A percentile compares a stretch with the other conserved stretches of the same genome.
phyloP scores from a whole-genome alignment of 1,284 basidiomycete species.

The Ceratobasidium theobromae region DNA sequence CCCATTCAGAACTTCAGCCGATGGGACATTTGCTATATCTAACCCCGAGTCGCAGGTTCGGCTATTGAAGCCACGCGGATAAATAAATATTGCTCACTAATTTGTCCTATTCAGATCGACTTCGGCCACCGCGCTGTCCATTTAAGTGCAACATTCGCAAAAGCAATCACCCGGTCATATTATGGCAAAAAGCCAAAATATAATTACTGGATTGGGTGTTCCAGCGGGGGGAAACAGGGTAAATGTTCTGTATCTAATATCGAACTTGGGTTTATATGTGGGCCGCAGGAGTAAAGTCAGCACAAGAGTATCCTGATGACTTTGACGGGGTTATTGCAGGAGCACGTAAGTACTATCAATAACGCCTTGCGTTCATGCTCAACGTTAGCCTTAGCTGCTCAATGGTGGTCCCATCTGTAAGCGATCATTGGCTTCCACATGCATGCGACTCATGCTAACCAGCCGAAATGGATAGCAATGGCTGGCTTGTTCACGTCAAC shows the following conservation, averaged over 20 bases:
- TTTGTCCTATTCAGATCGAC: neutral
- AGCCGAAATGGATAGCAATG: neutral
- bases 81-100: neutral
- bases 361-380: slow-evolving; percentile 31
- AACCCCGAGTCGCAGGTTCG: slow-evolving; percentile 24
- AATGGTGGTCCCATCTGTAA: slow-evolving; percentile 27
- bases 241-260: too few relatives aligned
- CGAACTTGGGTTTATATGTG: neutral
- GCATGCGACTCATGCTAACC: neutral
- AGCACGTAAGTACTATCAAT: slow-evolving; percentile 14
- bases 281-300: slow-evolving; percentile 1
- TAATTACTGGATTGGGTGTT: slow-evolving; percentile 28
- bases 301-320: slow-evolving; percentile 17
- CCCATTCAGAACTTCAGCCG: neutral
- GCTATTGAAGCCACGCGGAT: too few relatives aligned
- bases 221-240: slow-evolving; percentile 29
- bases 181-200: slow-evolving; percentile 5
- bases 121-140: slow-evolving; percentile 27
- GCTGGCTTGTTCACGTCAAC: slow-evolving; percentile 9
- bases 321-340: slow-evolving; percentile 16
- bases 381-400: neutral
- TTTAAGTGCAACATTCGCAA: slow-evolving; percentile 8
- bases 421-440: neutral
- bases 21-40: slow-evolving; percentile 5
- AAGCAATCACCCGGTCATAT: neutral